Evolutionary conservation across 179 eudicot species (phyloP).

Genomic region (Beta lomatogona): DNA sequence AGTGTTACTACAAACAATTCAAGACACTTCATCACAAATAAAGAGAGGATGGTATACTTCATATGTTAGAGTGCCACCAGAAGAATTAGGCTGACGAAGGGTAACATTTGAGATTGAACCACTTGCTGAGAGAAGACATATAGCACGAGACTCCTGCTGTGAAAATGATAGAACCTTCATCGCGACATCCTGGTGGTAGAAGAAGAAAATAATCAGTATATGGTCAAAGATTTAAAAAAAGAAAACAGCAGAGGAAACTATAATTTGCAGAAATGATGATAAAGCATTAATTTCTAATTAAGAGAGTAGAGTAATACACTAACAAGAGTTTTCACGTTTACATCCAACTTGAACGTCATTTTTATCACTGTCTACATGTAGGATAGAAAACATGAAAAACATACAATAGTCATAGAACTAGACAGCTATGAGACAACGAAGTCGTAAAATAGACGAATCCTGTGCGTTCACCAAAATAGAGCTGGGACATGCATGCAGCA

Average conservation of each 20-base stretch:
- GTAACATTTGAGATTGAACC: slow-evolving; percentile 88
- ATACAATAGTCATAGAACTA: too few relatives aligned
- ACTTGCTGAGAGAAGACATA: slow-evolving; percentile 81
- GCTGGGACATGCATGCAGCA: neutral
- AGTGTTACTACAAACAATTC: neutral
- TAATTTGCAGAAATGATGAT: neutral
- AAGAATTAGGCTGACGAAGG: slow-evolving; percentile 80
- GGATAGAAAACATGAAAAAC: neutral
- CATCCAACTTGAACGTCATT: neutral
- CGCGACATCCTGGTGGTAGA: slow-evolving; percentile 63
- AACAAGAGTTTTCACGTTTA: neutral
- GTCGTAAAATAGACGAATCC: too few relatives aligned
- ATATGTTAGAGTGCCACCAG: slow-evolving; percentile 90
- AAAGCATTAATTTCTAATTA: neutral
- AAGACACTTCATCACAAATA: neutral
- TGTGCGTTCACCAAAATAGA: neutral
- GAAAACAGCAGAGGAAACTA: neutral
- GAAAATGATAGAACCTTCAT: slow-evolving; percentile 85
- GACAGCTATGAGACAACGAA: too few relatives aligned
- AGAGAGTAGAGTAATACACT: too few relatives aligned
- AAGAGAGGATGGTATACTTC: slow-evolving; percentile 52
- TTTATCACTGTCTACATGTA: neutral
- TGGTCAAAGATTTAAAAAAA: neutral
- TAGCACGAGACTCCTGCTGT: slow-evolving; percentile 82
- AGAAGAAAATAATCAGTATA: slow-evolving; percentile 12